A percentile compares a stretch with the other conserved stretches of the same genome.
Evolutionary conservation across 2,329 filamentous ascomycete species (phyloP).

Genomic region (Colletotrichum lupini): DNA sequence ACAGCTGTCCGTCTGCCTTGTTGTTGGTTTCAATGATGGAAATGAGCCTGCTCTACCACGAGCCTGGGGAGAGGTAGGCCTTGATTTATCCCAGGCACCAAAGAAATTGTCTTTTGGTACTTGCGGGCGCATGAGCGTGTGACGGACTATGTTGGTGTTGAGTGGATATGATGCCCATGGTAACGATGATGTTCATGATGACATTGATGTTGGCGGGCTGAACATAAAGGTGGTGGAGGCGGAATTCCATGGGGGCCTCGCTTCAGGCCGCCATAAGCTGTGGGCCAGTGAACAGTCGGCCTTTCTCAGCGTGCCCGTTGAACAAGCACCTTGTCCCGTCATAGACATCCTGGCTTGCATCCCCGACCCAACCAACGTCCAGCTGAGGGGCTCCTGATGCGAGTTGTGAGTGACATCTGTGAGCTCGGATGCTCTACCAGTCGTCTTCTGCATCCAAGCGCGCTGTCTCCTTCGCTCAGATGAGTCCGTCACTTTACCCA

Average conservation of each 20-base stretch:
- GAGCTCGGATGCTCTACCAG: not conserved
- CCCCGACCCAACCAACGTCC: not conserved
- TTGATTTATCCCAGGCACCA: slow-evolving; percentile 9
- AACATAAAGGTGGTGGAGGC: slow-evolving; percentile 13
- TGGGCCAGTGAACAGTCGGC: not conserved
- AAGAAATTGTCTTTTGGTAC: slow-evolving; percentile 5
- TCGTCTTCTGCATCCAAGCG: slow-evolving; percentile 22
- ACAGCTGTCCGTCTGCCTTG: not conserved
- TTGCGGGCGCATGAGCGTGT: slow-evolving; percentile 25
- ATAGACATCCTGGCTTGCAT: slow-evolving; percentile 8
- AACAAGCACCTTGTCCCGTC: not conserved
- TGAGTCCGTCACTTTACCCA: slow-evolving; percentile 2
- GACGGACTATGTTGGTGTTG: slow-evolving; percentile 5
- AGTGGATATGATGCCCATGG: not conserved
- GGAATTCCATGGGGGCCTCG: slow-evolving; percentile 12
- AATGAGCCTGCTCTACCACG: not conserved
- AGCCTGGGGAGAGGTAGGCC: not conserved
- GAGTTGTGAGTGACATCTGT: not conserved
- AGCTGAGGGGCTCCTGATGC: not conserved
- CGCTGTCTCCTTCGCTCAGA: slow-evolving; percentile 21
- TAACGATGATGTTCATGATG: not conserved
- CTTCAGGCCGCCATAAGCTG: slow-evolving; percentile 6
- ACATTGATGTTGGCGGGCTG: not conserved
- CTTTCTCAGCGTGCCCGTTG: not conserved
- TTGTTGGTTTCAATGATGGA: not conserved